Evolutionary conservation across 148 eudicot genomes (phyloP), one percentile per base, ranked within the genome.

Genomic region (Salicornia ramosissima): DNA sequence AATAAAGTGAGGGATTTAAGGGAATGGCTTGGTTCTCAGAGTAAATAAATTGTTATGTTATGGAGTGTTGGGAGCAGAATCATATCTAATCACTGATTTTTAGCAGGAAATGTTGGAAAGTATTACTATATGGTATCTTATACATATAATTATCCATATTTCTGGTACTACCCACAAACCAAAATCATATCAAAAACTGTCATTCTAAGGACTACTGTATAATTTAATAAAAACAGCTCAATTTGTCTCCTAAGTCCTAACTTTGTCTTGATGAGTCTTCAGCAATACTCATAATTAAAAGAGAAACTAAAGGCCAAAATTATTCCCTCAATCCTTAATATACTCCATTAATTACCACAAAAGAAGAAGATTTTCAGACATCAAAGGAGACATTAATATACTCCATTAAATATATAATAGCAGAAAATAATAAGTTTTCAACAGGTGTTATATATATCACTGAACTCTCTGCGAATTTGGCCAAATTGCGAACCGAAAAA

Each of bases 241-340:
- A 61, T 67, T 71, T 79, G 77, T 72, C 77, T 50, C 71, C 71
- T 53, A 14, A 49, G 74, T 50, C 71, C 71, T 53, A 14, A 49
- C 36, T 75, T 40, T 77, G 72, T 69, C 78, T n/a, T n/a, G n/a
- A n/a, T 51, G 15, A 72, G 75, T 77, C 85, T 85, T 84, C 80
- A 77, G 66, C 77, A 77, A 68, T 58, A 77, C 83, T 61, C 75
- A 57, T 60, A 54, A 39, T 60, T 42, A n/a, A 51, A 45, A 72
- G 64, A 61, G 42, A 61, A 66, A 77, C 63, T 58, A 21, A 56
- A 70, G 60, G 24, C 40, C 69, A 75, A 52, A 74, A 50, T 75
- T 69, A 59, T 63, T 68, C 72, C 74, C 33, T 58, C 64, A 66
- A 76, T 74, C 56, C 75, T 54, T 68, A 45, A 65, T 29, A 60